Conservation (phyloP, 1,284 basidiomycete species). For the Trichosporon sp. region DNA sequence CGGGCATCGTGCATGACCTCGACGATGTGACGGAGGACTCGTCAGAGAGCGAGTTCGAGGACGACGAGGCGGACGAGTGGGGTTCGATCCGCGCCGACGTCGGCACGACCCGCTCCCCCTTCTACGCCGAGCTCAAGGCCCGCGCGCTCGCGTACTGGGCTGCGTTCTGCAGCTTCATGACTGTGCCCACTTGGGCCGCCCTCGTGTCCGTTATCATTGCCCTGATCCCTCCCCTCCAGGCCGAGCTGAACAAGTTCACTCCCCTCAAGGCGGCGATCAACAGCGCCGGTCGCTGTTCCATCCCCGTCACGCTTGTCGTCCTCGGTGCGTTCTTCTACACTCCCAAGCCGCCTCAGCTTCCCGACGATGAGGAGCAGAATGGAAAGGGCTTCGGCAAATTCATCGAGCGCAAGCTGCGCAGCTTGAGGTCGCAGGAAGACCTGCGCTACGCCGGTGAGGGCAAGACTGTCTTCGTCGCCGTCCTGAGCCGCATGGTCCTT, state of each 20-base stretch:
- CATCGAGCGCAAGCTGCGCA: constrained; percentile 43
- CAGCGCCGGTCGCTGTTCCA: constrained; percentile 75
- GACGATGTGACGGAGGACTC: constrained; percentile 43
- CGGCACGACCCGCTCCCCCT: constrained; percentile 1
- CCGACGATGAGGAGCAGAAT: constrained; percentile 15
- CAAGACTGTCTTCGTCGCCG: constrained; percentile 75
- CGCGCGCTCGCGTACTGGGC: constrained; percentile 25
- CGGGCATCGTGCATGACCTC: constrained; percentile 27
- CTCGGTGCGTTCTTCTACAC: constrained; percentile 87
- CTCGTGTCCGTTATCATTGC: constrained; percentile 78
- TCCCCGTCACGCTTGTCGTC: constrained; percentile 86
- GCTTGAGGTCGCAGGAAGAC: constrained; percentile 21
- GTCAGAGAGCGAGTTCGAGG: constrained; percentile 44
- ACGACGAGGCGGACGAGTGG: constrained; percentile 59
- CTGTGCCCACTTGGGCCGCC: constrained; percentile 79
- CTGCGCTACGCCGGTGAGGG: constrained; percentile 67
- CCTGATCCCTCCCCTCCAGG: constrained; percentile 73
- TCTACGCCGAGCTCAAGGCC: constrained; percentile 12
- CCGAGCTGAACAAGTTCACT: constrained; percentile 64
- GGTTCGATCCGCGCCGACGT: constrained; percentile 26
- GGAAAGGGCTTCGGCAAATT: constrained; percentile 29
- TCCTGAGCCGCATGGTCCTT: constrained; percentile 75
- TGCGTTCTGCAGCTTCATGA: constrained; percentile 77
- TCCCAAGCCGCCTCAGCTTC: constrained; percentile 35
- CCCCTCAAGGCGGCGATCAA: constrained; percentile 74